phyloP scores from a whole-genome alignment of 306 rosid genomes.

The Dryas octopetala region DNA sequence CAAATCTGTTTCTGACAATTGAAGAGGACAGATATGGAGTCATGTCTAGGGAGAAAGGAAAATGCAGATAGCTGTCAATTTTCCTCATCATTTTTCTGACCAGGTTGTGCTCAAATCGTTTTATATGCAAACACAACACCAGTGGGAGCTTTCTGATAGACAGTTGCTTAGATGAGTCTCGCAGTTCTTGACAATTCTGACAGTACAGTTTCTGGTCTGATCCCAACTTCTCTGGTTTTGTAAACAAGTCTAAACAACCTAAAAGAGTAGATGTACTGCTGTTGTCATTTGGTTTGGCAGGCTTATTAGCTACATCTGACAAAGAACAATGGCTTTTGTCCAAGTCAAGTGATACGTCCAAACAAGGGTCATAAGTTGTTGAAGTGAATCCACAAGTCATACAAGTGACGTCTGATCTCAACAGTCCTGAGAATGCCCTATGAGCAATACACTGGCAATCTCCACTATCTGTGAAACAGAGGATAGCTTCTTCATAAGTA shows the following conservation, averaged over 20 bases:
- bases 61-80: constrained; percentile 71
- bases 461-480: constrained; percentile 49
- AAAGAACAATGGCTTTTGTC: constrained; percentile 32
- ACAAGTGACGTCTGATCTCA: constrained; percentile 92
- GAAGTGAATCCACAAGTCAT: constrained; percentile 89
- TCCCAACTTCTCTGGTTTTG: constrained; percentile 87
- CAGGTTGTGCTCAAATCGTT: constrained; percentile 78
- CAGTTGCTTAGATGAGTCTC: constrained; percentile 76
- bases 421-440: constrained; percentile 69
- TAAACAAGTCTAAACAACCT: constrained; percentile 83
- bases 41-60: constrained; percentile 85
- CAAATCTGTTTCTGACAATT: constrained; percentile 73
- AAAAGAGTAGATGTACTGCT: constrained; percentile 53
- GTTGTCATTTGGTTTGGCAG: constrained; percentile 39
- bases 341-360: constrained; percentile 84
- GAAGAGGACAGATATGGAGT: constrained; percentile 77
- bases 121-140: constrained; percentile 77
- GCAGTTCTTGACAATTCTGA: constrained; percentile 64
- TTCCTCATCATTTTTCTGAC: constrained; percentile 61
- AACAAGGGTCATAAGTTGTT: constrained; percentile 83
- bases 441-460: constrained; percentile 88
- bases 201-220: constrained; percentile 90
- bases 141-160: constrained; percentile 77
- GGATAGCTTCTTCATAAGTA: constrained; percentile 19
- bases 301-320: constrained; percentile 44